Evolutionary conservation across 139 green algal genomes (phyloP).

Genomic region (Chlamydomonas sp.): DNA sequence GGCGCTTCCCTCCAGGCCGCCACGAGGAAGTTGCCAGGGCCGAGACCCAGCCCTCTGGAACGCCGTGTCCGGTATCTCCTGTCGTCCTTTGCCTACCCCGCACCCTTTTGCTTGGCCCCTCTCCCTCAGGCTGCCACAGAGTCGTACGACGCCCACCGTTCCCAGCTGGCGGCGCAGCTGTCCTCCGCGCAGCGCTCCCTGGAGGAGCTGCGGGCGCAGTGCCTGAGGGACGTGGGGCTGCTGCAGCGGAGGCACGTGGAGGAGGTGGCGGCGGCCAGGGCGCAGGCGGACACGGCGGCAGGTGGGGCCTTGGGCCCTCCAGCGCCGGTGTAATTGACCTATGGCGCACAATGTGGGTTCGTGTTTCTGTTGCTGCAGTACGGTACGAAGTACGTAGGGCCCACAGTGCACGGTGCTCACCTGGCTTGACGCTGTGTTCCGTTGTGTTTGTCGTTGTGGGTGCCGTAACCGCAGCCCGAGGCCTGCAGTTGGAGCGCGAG

Average conservation of each 20-base stretch:
- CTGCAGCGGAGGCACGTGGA: constrained; percentile 40
- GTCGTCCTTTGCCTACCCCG: no score
- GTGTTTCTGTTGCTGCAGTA: background rate
- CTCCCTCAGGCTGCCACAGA: constrained; percentile 31
- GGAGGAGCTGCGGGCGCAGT: constrained; percentile 49
- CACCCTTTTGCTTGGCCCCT: background rate
- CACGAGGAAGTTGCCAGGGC: constrained; percentile 32
- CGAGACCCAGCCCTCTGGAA: no score
- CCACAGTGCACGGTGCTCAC: no score
- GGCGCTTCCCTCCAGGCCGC: constrained; percentile 17
- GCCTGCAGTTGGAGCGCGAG: background rate
- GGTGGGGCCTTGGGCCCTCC: constrained; percentile 10
- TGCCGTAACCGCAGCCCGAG: background rate
- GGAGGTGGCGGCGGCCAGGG: constrained; percentile 37
- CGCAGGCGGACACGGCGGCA: constrained; percentile 40
- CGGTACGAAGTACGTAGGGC: no score
- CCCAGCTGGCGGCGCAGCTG: constrained; percentile 41
- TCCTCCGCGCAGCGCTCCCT: constrained; percentile 40
- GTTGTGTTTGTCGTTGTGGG: background rate
- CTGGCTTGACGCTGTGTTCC: background rate
- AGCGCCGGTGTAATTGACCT: no score
- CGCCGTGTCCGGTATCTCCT: no score
- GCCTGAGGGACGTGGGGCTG: constrained; percentile 23
- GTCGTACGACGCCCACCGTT: constrained; percentile 26
- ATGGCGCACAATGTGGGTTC: background rate